These are phyloP conservation scores for Penicillium sp. DNA, from an alignment of 2,329 filamentous ascomycete genomes.

Conservation along the genomic window DNA sequence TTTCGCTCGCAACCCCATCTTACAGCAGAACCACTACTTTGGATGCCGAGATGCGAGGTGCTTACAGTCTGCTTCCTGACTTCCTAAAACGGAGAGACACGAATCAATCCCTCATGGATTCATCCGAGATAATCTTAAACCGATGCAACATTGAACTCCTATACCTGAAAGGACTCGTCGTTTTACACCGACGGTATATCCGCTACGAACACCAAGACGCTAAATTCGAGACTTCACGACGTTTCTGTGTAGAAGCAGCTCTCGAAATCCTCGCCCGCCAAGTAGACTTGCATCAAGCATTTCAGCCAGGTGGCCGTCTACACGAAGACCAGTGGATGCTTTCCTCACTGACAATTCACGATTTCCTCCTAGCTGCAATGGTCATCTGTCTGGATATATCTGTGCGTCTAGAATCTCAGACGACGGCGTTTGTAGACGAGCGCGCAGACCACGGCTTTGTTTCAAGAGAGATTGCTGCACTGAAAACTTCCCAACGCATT, in stretches of 20 bases:
- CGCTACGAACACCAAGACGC: constrained; percentile 33
- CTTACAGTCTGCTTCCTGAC: constrained; percentile 18
- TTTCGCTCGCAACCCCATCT: constrained; percentile 12
- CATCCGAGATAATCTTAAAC: constrained; percentile 51
- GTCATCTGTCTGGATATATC: constrained; percentile 51
- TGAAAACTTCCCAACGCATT: constrained; percentile 16
- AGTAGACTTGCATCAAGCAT: constrained; percentile 49
- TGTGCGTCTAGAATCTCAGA: constrained; percentile 1
- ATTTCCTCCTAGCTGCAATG: constrained; percentile 61
- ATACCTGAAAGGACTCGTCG: constrained; percentile 50
- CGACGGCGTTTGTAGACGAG: not conserved
- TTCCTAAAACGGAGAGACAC: constrained; percentile 24
- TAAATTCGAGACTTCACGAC: constrained; percentile 41
- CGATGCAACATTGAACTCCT: constrained; percentile 52
- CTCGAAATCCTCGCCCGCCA: constrained; percentile 51
- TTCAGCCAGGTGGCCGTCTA: constrained; percentile 53
- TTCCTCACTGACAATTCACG: constrained; percentile 57
- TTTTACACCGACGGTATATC: constrained; percentile 54
- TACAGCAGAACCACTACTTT: constrained; percentile 25
- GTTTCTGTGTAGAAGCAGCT: constrained; percentile 48
- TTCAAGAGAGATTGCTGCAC: constrained; percentile 8
- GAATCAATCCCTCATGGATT: constrained; percentile 44
- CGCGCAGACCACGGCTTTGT: not conserved
- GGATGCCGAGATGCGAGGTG: constrained; percentile 24
- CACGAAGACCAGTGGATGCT: constrained; percentile 57